Percentiles rank a stretch among this genome's conserved stretches.
These are phyloP conservation scores for Rhynchospora pubera DNA, from an alignment of 176 grass and related monocot genomes.

Conservation along the genomic window DNA sequence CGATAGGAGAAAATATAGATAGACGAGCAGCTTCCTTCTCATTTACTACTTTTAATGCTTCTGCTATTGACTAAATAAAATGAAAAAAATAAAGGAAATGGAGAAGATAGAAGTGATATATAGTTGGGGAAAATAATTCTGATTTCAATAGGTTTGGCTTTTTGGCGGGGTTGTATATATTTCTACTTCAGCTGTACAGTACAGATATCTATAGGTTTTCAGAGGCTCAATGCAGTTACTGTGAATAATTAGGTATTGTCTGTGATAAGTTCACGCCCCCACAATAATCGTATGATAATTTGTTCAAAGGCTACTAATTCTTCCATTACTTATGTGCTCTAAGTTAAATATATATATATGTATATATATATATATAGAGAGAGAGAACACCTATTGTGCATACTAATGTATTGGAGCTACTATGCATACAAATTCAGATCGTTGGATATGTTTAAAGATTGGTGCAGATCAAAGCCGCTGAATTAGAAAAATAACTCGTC, in stretches of 20 bases:
- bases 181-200: not conserved
- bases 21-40: slow-evolving; percentile 11
- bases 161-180: not conserved
- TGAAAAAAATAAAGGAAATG: not conserved
- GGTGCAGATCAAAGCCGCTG: too few relatives aligned
- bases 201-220: not conserved
- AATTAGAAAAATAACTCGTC: too few relatives aligned
- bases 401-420: too few relatives aligned
- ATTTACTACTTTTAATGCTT: not conserved
- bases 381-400: too few relatives aligned
- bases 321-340: not conserved
- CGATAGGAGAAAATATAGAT: not conserved
- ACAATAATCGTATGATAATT: not conserved
- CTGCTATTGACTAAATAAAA: not conserved
- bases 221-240: not conserved
- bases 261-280: not conserved
- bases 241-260: not conserved
- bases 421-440: too few relatives aligned
- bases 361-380: too few relatives aligned
- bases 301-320: not conserved
- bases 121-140: not conserved
- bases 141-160: not conserved
- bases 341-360: too few relatives aligned
- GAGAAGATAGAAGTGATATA: not conserved
- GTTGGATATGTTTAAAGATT: too few relatives aligned